These are phyloP conservation scores for Citrus unshiu DNA, from an alignment of 345 rosid genomes.

Conservation along the genomic window DNA sequence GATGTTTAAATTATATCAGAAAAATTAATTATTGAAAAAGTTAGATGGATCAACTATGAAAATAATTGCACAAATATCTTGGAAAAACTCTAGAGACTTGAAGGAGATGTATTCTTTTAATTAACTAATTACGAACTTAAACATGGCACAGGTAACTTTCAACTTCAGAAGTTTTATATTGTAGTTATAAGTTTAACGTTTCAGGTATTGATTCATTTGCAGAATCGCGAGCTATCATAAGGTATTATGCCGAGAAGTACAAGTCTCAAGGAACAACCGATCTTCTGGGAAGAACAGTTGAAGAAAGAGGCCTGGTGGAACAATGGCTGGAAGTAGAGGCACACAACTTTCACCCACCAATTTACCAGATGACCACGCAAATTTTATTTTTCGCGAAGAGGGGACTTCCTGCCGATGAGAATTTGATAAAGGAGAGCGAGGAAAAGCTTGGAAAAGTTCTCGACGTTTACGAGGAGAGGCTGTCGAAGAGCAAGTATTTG, in stretches of 20 bases:
- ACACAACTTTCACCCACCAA: conserved; percentile 46
- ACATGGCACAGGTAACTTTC: too few relatives aligned
- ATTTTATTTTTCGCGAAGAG: conserved; percentile 34
- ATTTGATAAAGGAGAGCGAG: conserved; percentile 51
- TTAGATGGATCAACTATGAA: too few relatives aligned
- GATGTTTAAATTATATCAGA: too few relatives aligned
- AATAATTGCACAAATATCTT: too few relatives aligned
- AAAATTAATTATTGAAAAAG: too few relatives aligned
- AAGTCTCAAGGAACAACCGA: conserved; percentile 35
- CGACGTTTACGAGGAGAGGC: conserved; percentile 60
- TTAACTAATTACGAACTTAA: too few relatives aligned
- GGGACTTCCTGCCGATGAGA: conserved; percentile 45
- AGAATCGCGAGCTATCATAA: conserved; percentile 72
- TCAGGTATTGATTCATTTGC: background rate
- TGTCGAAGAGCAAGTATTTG: conserved; percentile 54
- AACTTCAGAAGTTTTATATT: too few relatives aligned
- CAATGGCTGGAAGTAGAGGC: conserved; percentile 76
- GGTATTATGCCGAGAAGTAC: conserved; percentile 69
- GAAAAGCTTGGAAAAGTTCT: conserved; percentile 52
- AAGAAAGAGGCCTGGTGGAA: conserved; percentile 57
- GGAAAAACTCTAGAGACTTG: too few relatives aligned
- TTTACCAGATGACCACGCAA: conserved; percentile 35
- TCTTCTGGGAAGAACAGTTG: conserved; percentile 35
- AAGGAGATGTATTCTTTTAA: too few relatives aligned
- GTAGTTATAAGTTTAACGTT: background rate